These are phyloP conservation scores for Bryoglossum gracile DNA, from an alignment of 495 filamentous ascomycete species.

Conservation along the genomic window DNA sequence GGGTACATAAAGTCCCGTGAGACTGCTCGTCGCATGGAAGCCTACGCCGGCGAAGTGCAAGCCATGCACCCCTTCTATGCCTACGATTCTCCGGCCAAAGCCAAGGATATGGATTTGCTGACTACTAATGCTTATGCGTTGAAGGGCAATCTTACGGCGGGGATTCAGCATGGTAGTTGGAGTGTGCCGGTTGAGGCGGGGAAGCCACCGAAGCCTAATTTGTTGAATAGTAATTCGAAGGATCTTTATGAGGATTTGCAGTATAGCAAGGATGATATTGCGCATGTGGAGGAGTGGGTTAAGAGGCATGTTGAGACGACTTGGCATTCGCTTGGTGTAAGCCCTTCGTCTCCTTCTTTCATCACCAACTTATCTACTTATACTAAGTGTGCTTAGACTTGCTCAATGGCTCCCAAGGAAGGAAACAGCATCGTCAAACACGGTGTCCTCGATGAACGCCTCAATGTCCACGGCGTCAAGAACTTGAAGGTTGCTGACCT, in stretches of 20 bases:
- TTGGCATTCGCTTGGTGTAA: constrained; percentile 59
- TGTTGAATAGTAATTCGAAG: constrained; percentile 45
- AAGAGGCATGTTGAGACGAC: constrained; percentile 71
- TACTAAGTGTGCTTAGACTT: constrained; percentile 35
- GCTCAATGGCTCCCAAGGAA: constrained; percentile 73
- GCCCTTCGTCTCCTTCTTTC: constrained; percentile 16
- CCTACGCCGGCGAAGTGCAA: constrained; percentile 72
- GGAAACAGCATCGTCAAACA: constrained; percentile 76
- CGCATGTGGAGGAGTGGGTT: constrained; percentile 70
- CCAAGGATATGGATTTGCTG: constrained; percentile 64
- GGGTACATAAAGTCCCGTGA: constrained; percentile 82
- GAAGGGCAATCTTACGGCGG: constrained; percentile 63
- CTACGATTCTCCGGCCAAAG: constrained; percentile 58
- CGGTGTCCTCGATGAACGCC: constrained; percentile 69
- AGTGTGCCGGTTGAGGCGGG: constrained; percentile 38
- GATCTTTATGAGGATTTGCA: constrained; percentile 53
- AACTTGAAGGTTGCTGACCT: constrained; percentile 77
- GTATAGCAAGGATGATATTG: constrained; percentile 61
- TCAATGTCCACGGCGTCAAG: constrained; percentile 76
- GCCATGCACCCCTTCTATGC: constrained; percentile 51
- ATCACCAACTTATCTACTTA: neutral
- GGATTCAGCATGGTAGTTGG: constrained; percentile 44
- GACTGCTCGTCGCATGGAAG: constrained; percentile 69
- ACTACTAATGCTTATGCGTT: constrained; percentile 71
- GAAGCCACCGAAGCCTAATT: constrained; percentile 38